Evolutionary conservation across 768 basidiomycete genomes (phyloP), one percentile per base, ranked within the genome.

Genomic region (Cyathus striatus): DNA sequence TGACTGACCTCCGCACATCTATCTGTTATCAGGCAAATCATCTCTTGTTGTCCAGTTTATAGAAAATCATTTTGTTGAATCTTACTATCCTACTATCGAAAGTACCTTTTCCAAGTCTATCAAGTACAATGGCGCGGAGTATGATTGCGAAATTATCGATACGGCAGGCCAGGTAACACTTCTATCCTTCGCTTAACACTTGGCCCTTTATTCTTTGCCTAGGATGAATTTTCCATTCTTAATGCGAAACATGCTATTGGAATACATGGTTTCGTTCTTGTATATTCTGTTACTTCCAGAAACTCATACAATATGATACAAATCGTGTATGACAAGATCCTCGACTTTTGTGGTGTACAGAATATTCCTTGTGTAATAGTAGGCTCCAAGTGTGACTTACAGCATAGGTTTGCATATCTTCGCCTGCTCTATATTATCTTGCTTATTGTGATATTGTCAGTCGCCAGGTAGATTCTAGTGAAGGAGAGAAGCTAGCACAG

Each of bases 101-200:
- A 78, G 69, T 52, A 83, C 81, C 20, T 83, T 83, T 55, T 69
- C 75, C 44, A 93, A 92, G 69, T 75, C 70, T 42, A 75, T 96
- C 58, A 75, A 70, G 51, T 79, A 83, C 68, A 83, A 86, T 39
- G 91, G 91, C 41, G 69, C 75, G 16, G 86, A 91, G 48, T 95
- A 88, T 56, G 81, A 90, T 47, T 92, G 90, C 67, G 89, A 94
- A 69, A 88, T 97, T 64, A 85, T 94, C 52, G 93, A 96, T 65
- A 94, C 90, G 41, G 93, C 93, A 24, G 94, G 94, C 25, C 92
- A 94, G 76, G 91, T 90, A 43, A n/a, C n/a, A n/a, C n/a, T n/a
- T n/a, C n/a, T 47, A 24, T 44, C 42, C 25, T 41, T 44, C 39
- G 23, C 26, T 44, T 32, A 35, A 30, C 22, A 30, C 35, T 25